A percentile compares a stretch with the other conserved stretches of the same genome.
Evolutionary conservation across 805 yeast species (phyloP).

Genomic region (Wickerhamiella sorbophila): DNA sequence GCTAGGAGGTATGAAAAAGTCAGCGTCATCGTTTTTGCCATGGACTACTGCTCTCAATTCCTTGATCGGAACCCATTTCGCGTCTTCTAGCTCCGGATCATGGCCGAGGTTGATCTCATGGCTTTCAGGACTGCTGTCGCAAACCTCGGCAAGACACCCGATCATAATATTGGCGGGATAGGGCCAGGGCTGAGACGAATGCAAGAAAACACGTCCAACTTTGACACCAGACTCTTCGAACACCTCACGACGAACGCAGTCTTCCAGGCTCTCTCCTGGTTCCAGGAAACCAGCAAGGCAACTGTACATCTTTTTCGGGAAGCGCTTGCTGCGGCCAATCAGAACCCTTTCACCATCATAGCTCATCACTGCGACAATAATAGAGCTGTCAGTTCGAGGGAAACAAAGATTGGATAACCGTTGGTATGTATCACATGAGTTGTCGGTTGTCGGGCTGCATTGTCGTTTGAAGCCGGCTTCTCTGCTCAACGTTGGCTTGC

Average conservation of each 20-base stretch:
- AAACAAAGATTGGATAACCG: conserved; percentile 63
- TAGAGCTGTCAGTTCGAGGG: conserved; percentile 86
- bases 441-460: conserved; percentile 22
- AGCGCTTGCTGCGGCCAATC: conserved; percentile 55
- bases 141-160: conserved; percentile 78
- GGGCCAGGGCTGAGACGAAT: conserved; percentile 93
- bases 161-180: conserved; percentile 88
- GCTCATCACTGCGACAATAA: conserved; percentile 67
- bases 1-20: conserved; percentile 22
- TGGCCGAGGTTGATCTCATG: conserved; percentile 48
- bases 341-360: conserved; percentile 45
- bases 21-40: conserved; percentile 10
- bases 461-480: conserved; percentile 30
- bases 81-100: conserved; percentile 77
- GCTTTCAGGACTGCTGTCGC: conserved; percentile 32
- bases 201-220: conserved; percentile 41
- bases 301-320: conserved; percentile 50
- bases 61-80: conserved; percentile 61
- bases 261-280: conserved; percentile 84
- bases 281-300: conserved; percentile 95
- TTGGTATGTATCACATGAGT: conserved; percentile 26
- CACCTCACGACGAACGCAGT: conserved; percentile 73
- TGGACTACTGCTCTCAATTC: conserved; percentile 32
- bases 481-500: conserved; percentile 30
- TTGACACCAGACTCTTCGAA: conserved; percentile 92